Base-by-base conservation (phyloP, 169 alveolate species). In the Babesia ovis region DNA sequence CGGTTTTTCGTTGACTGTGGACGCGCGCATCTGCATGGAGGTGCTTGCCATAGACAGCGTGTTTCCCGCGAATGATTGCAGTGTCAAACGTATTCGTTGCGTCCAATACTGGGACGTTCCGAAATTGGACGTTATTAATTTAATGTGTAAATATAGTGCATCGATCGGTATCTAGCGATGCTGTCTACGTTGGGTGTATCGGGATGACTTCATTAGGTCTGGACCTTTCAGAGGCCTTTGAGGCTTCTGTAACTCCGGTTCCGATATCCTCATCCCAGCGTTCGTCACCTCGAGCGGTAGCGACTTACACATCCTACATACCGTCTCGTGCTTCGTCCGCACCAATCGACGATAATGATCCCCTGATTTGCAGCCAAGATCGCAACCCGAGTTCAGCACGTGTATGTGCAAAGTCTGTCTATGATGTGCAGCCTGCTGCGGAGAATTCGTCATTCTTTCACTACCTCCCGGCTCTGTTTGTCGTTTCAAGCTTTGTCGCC, bases 401-500 rank as follows among this genome's bases (percentile, higher is more conserved):
- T 31, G 58, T 66, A 18, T 62, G 71, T 35, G 54, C 45, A 23
- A 75, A 61, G 71, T 64, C 85, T 41, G 56, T 41, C 29, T 56
- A 55, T 55, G 35, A 68, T 64, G 41, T 37, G 57, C 43, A 61
- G 25, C 76, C 61, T 29, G 32, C 42, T 54, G 31, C 35, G 25
- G 23, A 43, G n/a, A 41, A 39, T 25, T 32, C 54, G 22, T 50
- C 77, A 32, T 45, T 31, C 32, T 45, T 62, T 16, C 68, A 55
- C 51, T 77, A 56, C 66, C 68, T 77, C 16, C 86, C 86, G 2
- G 86, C 70, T 46, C 48, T 48, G 22, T 67, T 68, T 68, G 75
- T 68, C 42, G 31, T 64, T 18, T 29, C 34, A 14, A 31, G 67
- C 37, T 66, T 64, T 20, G 35, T 35, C 12, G 34, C 41, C 34